Conservation (phyloP, 768 basidiomycete species). For the Cyathus striatus region DNA sequence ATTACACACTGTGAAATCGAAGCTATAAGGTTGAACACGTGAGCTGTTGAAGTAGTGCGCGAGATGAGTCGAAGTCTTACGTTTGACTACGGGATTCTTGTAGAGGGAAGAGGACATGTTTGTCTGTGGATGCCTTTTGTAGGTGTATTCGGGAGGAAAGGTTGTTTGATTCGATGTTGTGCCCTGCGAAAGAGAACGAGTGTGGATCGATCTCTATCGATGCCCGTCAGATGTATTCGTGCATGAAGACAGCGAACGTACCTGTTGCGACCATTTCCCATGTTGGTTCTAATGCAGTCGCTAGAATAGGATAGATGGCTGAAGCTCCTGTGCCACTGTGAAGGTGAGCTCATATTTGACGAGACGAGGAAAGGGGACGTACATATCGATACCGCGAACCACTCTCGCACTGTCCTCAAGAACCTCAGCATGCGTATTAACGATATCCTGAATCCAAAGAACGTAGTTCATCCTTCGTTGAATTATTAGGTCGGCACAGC, state of each 20-base stretch:
- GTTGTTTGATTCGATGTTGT: conserved; percentile 55
- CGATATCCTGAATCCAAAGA: conserved; percentile 76
- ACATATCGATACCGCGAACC: conserved; percentile 72
- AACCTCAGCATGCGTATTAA: conserved; percentile 23
- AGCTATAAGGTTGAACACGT: conserved; percentile 33
- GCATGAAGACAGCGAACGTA: conserved; percentile 14
- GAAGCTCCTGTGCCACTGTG: conserved; percentile 89
- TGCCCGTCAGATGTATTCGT: conserved; percentile 1
- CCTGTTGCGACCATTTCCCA: conserved; percentile 74
- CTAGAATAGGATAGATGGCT: conserved; percentile 83
- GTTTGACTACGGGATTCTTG: conserved; percentile 8
- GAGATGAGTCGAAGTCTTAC: no score
- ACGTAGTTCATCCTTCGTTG: conserved; percentile 85
- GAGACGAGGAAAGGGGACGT: conserved; percentile 14
- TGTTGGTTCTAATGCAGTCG: conserved; percentile 40
- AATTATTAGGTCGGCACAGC: not conserved
- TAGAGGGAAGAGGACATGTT: conserved; percentile 44
- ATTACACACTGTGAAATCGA: conserved; percentile 91
- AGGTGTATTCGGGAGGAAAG: conserved; percentile 49
- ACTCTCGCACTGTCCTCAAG: conserved; percentile 6
- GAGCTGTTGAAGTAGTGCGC: no score
- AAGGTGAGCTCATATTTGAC: not conserved
- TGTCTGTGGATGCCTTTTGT: conserved; percentile 25
- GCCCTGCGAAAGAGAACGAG: conserved; percentile 51
- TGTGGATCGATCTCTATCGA: conserved; percentile 63